Percentiles rank a stretch among this genome's conserved stretches.
Conservation (phyloP, 305 asterid genomes). For the Fraxinus dipetala region DNA sequence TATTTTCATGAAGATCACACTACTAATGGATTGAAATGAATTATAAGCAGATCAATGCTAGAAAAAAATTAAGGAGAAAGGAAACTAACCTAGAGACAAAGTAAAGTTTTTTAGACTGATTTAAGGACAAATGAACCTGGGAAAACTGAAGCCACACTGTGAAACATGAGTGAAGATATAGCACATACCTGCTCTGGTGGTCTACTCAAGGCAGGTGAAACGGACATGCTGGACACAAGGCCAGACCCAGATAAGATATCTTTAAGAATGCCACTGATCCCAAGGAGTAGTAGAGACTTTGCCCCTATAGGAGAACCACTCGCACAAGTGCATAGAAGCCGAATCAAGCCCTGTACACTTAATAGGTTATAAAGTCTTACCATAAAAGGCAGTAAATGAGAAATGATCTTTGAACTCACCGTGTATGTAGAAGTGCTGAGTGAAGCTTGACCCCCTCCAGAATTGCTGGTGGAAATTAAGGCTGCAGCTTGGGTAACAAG, state of each 20-base stretch:
- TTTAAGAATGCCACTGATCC: constrained; percentile 91
- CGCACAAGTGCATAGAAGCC: constrained; percentile 90
- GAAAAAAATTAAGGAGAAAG: neutral
- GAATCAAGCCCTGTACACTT: constrained; percentile 77
- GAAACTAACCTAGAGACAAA: neutral
- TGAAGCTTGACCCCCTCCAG: constrained; percentile 93
- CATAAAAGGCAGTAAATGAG: constrained; percentile 13
- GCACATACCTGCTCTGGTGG: constrained; percentile 90
- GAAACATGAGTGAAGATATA: constrained; percentile 18
- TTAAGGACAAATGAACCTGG: neutral
- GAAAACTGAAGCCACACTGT: constrained; percentile 1
- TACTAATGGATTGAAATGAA: neutral
- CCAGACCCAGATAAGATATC: constrained; percentile 92
- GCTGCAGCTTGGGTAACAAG: constrained; percentile 90
- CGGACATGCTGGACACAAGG: constrained; percentile 68
- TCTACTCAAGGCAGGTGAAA: constrained; percentile 87
- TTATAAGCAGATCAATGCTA: neutral
- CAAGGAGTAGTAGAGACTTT: constrained; percentile 80
- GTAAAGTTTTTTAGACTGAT: neutral
- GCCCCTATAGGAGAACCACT: constrained; percentile 90
- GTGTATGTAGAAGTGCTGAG: constrained; percentile 96
- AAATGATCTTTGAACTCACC: constrained; percentile 36
- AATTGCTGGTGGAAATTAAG: constrained; percentile 72
- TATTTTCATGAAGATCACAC: neutral
- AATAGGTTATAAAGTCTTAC: constrained; percentile 27